Conservation (phyloP, 768 basidiomycete genomes). For the Suillus ampliporus region DNA sequence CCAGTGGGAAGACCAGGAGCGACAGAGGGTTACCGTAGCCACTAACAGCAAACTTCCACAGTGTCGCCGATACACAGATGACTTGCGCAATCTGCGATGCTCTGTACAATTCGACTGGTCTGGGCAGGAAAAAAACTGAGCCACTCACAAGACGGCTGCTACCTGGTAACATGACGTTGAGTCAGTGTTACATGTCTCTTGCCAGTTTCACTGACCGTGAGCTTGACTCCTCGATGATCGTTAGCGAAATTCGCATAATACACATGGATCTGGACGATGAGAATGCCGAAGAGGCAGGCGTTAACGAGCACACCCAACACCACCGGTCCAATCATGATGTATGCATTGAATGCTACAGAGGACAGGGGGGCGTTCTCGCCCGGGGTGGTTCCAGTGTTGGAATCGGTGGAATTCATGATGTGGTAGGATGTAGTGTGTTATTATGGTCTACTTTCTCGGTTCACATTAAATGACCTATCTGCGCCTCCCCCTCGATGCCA, state of each 20-base stretch:
- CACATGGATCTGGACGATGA: constrained; percentile 16
- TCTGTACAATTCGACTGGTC: not conserved
- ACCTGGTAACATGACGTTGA: not conserved
- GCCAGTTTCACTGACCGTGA: constrained; percentile 7
- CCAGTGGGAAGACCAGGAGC: not conserved
- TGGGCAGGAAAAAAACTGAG: not conserved
- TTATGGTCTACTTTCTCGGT: no score
- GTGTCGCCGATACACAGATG: constrained; percentile 2
- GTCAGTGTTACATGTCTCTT: not conserved
- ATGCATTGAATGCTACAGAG: not conserved
- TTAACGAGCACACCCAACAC: constrained; percentile 20
- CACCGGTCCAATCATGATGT: constrained; percentile 17
- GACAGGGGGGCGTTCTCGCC: not conserved
- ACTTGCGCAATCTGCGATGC: not conserved
- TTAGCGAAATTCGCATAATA: constrained; percentile 19
- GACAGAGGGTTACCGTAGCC: constrained; percentile 1
- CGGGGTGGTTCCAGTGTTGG: not conserved
- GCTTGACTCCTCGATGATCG: constrained; percentile 13
- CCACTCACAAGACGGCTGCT: constrained; percentile 10
- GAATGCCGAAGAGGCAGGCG: constrained; percentile 19
- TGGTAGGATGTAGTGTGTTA: no score
- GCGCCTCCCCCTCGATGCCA: not conserved
- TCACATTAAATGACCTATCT: not conserved
- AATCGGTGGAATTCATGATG: not conserved
- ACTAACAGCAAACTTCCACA: not conserved